Base-by-base conservation (phyloP, 2,329 filamentous ascomycete species). In the Talaromyces pinophilus region DNA sequence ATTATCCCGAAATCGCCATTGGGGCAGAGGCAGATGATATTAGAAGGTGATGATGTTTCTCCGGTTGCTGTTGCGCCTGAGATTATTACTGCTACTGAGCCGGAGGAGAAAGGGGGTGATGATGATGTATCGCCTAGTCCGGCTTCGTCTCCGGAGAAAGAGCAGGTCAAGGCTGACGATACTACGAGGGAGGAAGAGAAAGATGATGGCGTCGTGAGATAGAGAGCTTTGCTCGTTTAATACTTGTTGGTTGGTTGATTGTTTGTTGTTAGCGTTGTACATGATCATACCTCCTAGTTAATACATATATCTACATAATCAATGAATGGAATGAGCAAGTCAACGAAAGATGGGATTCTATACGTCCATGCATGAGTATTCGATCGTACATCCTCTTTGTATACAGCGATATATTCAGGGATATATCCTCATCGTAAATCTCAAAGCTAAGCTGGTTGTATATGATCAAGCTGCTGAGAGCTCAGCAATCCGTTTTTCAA, bases 401-500 rank as follows among this genome's bases (percentile, higher is more conserved):
- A 40, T 60, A 42, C 5, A 60, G 6, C 15, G 35, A 22, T 46
- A 28, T 11, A 5, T 11, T 15, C 35, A 4, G 13, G 22, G n/a
- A 50, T 22, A 46, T 19, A 19, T 19, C 13, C 13, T 44, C 4
- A 44, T 46, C 25, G 10, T 13, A 11, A 19, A 61, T 19, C 11
- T 48, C 22, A 13, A 1, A 33, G 15, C n/a, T 59, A 22, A 35
- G 19, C 19, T 19, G 19, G 30, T 38, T 13, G 30, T 22, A 57
- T 25, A 57, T 17, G n/a, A 40, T 64, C 22, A 64, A 59, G 54
- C 68, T 38, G 83, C 83, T 64, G 84, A 91, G 78, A 98, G 80
- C 80, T 98, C 94, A 17, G 84, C 87, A 75, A 98, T 88, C 64
- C 95, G 85, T 77, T 90, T 89, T 84, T 97, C 90, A 70, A 97